Percentiles rank a stretch among this genome's conserved stretches.
phyloP scores from a whole-genome alignment of 164 flowering plant species.

The Pachysandra terminalis region DNA sequence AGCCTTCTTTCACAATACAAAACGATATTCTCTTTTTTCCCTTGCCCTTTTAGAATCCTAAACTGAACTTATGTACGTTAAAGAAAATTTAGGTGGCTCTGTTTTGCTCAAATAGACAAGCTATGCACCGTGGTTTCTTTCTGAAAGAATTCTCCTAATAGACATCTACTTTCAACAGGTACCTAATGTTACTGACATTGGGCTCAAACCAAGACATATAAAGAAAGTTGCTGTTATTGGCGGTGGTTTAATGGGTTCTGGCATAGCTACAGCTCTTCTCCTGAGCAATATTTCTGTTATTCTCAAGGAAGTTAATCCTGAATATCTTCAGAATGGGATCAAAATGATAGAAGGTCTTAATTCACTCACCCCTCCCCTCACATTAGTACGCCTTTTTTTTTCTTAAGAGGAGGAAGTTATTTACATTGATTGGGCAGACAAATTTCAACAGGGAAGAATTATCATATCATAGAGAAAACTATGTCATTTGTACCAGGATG shows the following conservation, averaged over 20 bases:
- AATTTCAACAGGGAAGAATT: not conserved
- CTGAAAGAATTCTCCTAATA: not conserved
- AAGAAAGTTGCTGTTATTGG: slow-evolving; percentile 93
- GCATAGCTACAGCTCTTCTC: slow-evolving; percentile 87
- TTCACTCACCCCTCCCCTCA: slow-evolving; percentile 5
- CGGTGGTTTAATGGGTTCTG: slow-evolving; percentile 98
- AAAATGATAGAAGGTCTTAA: slow-evolving; percentile 67
- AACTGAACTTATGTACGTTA: not conserved
- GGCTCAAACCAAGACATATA: slow-evolving; percentile 75
- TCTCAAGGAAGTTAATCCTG: slow-evolving; percentile 83
- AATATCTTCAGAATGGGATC: slow-evolving; percentile 73
- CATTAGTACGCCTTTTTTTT: slow-evolving; percentile 1
- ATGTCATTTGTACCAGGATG: not conserved
- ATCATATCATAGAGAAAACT: not conserved
- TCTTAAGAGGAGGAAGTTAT: not conserved
- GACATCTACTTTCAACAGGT: slow-evolving; percentile 40
- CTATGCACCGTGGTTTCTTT: not conserved
- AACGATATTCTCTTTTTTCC: not conserved
- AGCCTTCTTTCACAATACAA: not conserved
- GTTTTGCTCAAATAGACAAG: not conserved
- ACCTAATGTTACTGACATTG: slow-evolving; percentile 80
- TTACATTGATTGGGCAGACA: not conserved
- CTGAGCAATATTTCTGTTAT: slow-evolving; percentile 61
- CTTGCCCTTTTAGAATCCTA: not conserved
- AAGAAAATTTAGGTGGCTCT: not conserved